Base-by-base conservation (phyloP, 2,329 filamentous ascomycete genomes). In the Hymenoscyphus linearis region DNA sequence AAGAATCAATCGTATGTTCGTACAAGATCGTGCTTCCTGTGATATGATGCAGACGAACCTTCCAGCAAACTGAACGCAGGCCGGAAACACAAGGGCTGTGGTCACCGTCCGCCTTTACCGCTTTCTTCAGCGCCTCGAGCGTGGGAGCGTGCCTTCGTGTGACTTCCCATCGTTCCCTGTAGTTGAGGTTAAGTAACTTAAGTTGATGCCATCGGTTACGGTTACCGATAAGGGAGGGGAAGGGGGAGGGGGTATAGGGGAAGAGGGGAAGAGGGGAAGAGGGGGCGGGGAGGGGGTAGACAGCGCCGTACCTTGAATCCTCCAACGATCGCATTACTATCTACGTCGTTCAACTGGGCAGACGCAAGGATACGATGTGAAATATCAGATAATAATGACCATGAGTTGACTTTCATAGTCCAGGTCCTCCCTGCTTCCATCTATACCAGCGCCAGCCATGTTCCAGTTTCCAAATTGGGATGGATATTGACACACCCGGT, bases 61-160 rank as follows among this genome's bases (percentile, higher is more conserved):
- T 97, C 93, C 93, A 98, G 75, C 89, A 96, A 40, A 96, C 82
- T 2, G 93, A 97, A 60, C 93, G 86, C 66, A 92, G 84, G 14
- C 91, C 91, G 54, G 85, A 79, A 58, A 86, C 77, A 72, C 88
- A 91, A 55, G 87, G 85, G 69, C 82, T 89, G 12, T 74, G 74
- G 16, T 81, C 74, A 18, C 82, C 82, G 68, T 85, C 82, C 65
- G 82, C 76, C 73, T 81, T 84, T 58, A 90, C 81, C n/a, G 85
- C 84, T 65, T 79, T 79, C 74, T 83, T 85, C 60, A 92, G 77
- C 63, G 86, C 82, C n/a, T 77, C 76, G 62, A 89, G 76, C 69
- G 80, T 83, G 59, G 79, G 77, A 67, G 82, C 80, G 70, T 85
- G 78, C 67, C 76, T 78, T 70, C 85, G 81, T 40, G 88, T 85